phyloP scores from a whole-genome alignment of 2,329 filamentous ascomycete species.

The Penicillium concentricum region DNA sequence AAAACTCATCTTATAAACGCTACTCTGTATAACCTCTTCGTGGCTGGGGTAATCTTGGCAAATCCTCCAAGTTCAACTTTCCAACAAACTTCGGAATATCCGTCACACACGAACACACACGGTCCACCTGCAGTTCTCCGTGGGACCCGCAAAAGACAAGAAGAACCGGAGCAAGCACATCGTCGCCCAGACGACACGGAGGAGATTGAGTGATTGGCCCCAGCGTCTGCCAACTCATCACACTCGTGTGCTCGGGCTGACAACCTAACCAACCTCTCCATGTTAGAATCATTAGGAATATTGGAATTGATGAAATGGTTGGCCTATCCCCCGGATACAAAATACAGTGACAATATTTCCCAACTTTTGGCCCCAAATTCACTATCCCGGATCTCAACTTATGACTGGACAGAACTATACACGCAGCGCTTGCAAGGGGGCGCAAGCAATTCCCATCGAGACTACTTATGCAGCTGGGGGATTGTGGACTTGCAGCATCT shows the following conservation, averaged over 20 bases:
- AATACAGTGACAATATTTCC: not conserved
- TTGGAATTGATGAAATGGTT: not conserved
- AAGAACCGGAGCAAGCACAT: not conserved
- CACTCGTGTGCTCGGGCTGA: constrained; percentile 2
- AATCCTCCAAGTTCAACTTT: not conserved
- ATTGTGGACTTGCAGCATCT: constrained; percentile 4
- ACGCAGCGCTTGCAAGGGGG: constrained; percentile 11
- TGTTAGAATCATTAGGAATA: not conserved
- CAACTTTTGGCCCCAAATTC: not conserved
- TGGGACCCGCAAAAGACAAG: constrained; percentile 7
- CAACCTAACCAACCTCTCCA: not conserved
- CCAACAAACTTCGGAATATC: not conserved
- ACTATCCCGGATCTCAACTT: not conserved
- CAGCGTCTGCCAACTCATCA: constrained; percentile 23
- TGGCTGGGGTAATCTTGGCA: not conserved
- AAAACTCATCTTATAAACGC: not conserved
- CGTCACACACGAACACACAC: constrained; percentile 17
- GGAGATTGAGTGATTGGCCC: constrained; percentile 20
- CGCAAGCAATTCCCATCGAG: constrained; percentile 21
- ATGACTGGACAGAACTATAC: not conserved
- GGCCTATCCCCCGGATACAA: not conserved
- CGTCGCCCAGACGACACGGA: constrained; percentile 23
- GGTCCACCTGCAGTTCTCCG: constrained; percentile 12
- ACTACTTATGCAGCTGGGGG: constrained; percentile 6
- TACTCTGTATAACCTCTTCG: not conserved